Evolutionary conservation across 2,329 filamentous ascomycete genomes (phyloP).

Genomic region (Lachnellula hyalina): DNA sequence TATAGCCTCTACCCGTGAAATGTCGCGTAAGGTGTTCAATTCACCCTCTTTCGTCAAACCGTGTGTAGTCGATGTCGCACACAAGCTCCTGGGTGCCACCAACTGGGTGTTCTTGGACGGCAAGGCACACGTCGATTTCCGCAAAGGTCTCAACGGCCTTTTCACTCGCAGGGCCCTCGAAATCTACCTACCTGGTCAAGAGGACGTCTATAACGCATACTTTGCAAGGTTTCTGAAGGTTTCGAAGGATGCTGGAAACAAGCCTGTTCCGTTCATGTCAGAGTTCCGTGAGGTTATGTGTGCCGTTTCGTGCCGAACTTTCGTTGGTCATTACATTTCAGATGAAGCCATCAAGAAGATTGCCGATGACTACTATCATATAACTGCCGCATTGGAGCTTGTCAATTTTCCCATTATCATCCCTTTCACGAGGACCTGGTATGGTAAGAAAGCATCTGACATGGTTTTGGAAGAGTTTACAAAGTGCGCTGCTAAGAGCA

Average conservation of each 20-base stretch:
- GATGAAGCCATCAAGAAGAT: constrained; percentile 90
- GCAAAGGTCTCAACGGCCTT: constrained; percentile 89
- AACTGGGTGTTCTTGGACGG: constrained; percentile 99
- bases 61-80: constrained; percentile 89
- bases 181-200: constrained; percentile 83
- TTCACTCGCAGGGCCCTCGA: constrained; percentile 90
- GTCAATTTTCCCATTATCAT: constrained; percentile 98
- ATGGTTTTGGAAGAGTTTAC: constrained; percentile 86
- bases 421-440: constrained; percentile 93
- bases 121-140: constrained; percentile 91
- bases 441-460: constrained; percentile 91
- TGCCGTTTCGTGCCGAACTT: constrained; percentile 92
- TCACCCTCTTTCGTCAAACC: constrained; percentile 89
- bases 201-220: constrained; percentile 85
- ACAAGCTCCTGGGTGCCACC: constrained; percentile 83
- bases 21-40: constrained; percentile 96
- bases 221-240: constrained; percentile 73
- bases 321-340: constrained; percentile 91
- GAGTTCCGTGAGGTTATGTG: constrained; percentile 93
- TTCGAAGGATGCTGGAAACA: constrained; percentile 64
- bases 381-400: constrained; percentile 90
- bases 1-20: constrained; percentile 89
- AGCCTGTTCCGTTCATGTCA: constrained; percentile 82
- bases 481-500: constrained; percentile 89
- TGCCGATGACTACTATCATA: constrained; percentile 92